These are phyloP conservation scores for Wallacemonas sp. DNA, from an alignment of 208 protist species.

Conservation along the genomic window DNA sequence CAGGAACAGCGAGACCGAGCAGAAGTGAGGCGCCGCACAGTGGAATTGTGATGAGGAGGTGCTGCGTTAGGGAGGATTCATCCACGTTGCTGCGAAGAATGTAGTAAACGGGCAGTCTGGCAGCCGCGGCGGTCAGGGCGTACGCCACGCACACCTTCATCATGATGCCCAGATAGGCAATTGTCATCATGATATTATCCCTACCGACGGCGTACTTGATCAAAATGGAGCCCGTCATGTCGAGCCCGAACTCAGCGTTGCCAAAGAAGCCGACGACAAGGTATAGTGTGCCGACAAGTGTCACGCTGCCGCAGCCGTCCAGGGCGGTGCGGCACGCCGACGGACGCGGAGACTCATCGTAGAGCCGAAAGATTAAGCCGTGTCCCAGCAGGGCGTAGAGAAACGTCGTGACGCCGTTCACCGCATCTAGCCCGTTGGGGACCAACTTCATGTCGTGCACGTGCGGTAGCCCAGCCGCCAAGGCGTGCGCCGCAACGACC, in stretches of 20 bases:
- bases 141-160: slow-evolving; percentile 56
- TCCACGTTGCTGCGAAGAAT: slow-evolving; percentile 27
- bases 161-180: slow-evolving; percentile 48
- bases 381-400: slow-evolving; percentile 57
- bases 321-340: not conserved
- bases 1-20: slow-evolving; percentile 55
- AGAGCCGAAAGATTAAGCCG: slow-evolving; percentile 38
- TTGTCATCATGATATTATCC: slow-evolving; percentile 38
- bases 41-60: slow-evolving; percentile 29
- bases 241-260: slow-evolving; percentile 49
- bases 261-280: slow-evolving; percentile 63
- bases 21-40: slow-evolving; percentile 32
- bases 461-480: slow-evolving; percentile 25
- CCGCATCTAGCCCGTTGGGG: slow-evolving; percentile 23
- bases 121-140: slow-evolving; percentile 36
- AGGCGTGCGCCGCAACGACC: slow-evolving; percentile 48
- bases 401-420: slow-evolving; percentile 49
- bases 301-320: slow-evolving; percentile 31
- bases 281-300: slow-evolving; percentile 49
- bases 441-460: slow-evolving; percentile 38
- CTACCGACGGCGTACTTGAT: slow-evolving; percentile 30
- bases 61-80: slow-evolving; percentile 24
- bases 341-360: slow-evolving; percentile 1
- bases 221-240: slow-evolving; percentile 33
- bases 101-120: slow-evolving; percentile 43